A percentile compares a stretch with the other conserved stretches of the same genome.
Evolutionary conservation across 306 rosid genomes (phyloP).

Genomic region (Pterocarpus macrocarpus): DNA sequence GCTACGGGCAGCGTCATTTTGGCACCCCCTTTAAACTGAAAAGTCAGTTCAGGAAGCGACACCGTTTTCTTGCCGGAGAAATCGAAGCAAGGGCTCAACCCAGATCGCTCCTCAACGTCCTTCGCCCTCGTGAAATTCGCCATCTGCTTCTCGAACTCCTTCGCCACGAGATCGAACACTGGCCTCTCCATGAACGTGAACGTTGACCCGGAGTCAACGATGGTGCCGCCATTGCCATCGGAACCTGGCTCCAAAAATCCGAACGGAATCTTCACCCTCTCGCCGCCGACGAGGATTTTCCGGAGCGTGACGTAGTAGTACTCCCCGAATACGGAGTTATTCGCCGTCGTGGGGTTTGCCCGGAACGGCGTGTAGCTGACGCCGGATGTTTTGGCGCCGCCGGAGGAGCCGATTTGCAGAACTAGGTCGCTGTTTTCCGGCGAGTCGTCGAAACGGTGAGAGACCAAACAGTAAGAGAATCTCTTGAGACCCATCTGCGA

Average conservation of each 20-base stretch:
- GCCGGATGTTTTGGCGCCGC: constrained; percentile 36
- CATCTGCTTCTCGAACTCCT: constrained; percentile 70
- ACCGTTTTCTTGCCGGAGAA: constrained; percentile 46
- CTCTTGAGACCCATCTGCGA: constrained; percentile 74
- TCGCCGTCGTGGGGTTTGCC: constrained; percentile 51
- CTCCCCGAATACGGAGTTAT: constrained; percentile 55
- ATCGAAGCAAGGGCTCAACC: constrained; percentile 75
- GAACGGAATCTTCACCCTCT: constrained; percentile 66
- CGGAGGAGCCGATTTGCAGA: constrained; percentile 53
- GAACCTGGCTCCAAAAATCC: constrained; percentile 55
- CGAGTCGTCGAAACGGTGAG: constrained; percentile 76
- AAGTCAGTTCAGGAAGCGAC: constrained; percentile 62
- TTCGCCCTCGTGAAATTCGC: constrained; percentile 62
- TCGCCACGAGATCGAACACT: constrained; percentile 59
- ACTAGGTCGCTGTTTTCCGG: constrained; percentile 70
- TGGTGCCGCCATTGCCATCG: constrained; percentile 80
- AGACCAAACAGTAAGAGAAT: constrained; percentile 81
- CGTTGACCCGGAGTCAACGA: constrained; percentile 88
- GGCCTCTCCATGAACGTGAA: constrained; percentile 80
- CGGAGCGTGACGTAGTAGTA: constrained; percentile 76
- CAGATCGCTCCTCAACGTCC: constrained; percentile 63
- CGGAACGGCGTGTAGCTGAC: constrained; percentile 78
- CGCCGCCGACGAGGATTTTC: constrained; percentile 64
- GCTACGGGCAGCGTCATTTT: constrained; percentile 63
- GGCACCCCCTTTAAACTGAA: constrained; percentile 89